These are phyloP conservation scores for Naganishia friedmannii DNA, from an alignment of 768 basidiomycete genomes.

Conservation along the genomic window DNA sequence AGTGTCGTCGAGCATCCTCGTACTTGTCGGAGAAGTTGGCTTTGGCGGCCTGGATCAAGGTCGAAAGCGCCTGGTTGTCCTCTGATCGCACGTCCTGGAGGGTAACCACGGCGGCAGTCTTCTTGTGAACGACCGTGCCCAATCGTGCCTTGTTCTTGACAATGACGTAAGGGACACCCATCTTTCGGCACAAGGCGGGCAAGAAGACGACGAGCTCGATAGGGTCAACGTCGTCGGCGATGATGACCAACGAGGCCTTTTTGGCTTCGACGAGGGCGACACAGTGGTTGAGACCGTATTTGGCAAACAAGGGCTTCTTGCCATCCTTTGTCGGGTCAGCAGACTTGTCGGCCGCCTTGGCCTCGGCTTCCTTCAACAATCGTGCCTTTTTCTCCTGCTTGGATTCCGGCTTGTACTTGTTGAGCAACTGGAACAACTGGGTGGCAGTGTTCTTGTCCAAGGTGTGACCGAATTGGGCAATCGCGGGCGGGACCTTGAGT, in stretches of 20 bases:
- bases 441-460: slow-evolving; percentile 99
- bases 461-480: slow-evolving; percentile 90
- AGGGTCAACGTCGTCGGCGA: slow-evolving; percentile 90
- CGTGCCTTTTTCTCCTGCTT: slow-evolving; percentile 97
- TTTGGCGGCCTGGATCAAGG: slow-evolving; percentile 87
- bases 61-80: slow-evolving; percentile 88
- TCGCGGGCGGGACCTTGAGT: slow-evolving; percentile 95
- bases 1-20: slow-evolving; percentile 82
- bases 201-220: slow-evolving; percentile 99
- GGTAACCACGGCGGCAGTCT: slow-evolving; percentile 87
- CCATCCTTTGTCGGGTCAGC: slow-evolving; percentile 67
- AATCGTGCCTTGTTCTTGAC: slow-evolving; percentile 97
- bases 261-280: slow-evolving; percentile 91
- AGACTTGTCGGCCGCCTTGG: slow-evolving; percentile 72
- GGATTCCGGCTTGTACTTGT: slow-evolving; percentile 69
- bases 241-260: slow-evolving; percentile 92
- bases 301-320: slow-evolving; percentile 93
- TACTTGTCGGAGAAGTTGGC: slow-evolving; percentile 96
- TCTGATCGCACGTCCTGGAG: slow-evolving; percentile 92
- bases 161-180: slow-evolving; percentile 98
- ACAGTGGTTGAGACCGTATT: slow-evolving; percentile 95
- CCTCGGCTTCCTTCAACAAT: slow-evolving; percentile 64
- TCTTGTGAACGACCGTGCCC: slow-evolving; percentile 97
- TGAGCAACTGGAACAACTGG: slow-evolving; percentile 93
- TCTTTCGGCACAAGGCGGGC: slow-evolving; percentile 93